Evolutionary conservation across 495 filamentous ascomycete genomes (phyloP).

Genomic region (Penicillium robsamsonii): DNA sequence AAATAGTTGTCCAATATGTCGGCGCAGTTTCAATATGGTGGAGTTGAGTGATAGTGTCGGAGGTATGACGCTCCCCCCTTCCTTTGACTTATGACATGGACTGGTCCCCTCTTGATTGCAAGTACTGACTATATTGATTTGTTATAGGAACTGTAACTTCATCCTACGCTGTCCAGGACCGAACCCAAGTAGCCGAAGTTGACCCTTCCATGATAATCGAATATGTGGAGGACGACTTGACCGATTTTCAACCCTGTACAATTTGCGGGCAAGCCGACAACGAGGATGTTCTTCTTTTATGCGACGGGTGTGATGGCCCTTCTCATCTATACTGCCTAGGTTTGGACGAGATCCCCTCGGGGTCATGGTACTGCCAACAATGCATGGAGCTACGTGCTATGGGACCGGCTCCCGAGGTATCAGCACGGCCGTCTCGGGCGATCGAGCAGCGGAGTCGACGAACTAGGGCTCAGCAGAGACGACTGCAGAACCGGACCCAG

Average conservation of each 20-base stretch:
- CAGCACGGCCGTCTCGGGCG: conserved; percentile 30
- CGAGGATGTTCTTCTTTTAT: conserved; percentile 78
- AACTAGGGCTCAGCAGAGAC: conserved; percentile 50
- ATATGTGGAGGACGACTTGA: conserved; percentile 65
- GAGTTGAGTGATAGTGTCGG: conserved; percentile 73
- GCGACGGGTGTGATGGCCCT: conserved; percentile 79
- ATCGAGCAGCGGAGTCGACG: conserved; percentile 46
- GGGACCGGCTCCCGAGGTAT: conserved; percentile 34
- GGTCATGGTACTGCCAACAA: conserved; percentile 80
- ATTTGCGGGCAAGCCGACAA: conserved; percentile 73
- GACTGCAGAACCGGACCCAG: conserved; percentile 42
- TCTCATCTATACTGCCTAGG: conserved; percentile 87
- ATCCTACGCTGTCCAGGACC: conserved; percentile 83
- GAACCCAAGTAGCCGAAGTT: conserved; percentile 83
- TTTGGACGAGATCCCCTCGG: conserved; percentile 67
- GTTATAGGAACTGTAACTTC: conserved; percentile 65
- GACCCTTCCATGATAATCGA: conserved; percentile 77
- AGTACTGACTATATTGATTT: conserved; percentile 7
- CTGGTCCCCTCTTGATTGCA: background rate
- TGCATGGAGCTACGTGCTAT: conserved; percentile 59
- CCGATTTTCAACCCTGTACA: conserved; percentile 67
- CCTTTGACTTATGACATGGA: conserved; percentile 2
- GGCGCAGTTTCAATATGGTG: conserved; percentile 84
- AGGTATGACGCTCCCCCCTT: conserved; percentile 55
- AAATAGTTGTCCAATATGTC: conserved; percentile 97